Percentiles rank a stretch among this genome's conserved stretches.
phyloP scores from a whole-genome alignment of 768 basidiomycete species.

The Tricholoma sp. region DNA sequence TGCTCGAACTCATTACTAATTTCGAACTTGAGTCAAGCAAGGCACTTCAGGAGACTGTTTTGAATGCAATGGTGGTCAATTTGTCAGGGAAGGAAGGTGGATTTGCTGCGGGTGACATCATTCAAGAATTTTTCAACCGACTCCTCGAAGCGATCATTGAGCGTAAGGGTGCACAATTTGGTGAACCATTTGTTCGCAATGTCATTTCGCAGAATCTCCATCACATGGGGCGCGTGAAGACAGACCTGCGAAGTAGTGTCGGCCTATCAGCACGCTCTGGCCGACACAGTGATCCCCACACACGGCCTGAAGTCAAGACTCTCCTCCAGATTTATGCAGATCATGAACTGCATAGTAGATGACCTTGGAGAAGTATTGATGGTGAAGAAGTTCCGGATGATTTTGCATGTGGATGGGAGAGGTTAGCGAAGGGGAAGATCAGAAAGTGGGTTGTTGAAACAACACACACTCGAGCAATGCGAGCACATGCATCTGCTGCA shows the following conservation, averaged over 20 bases:
- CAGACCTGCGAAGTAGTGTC: neutral
- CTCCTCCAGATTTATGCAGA: neutral
- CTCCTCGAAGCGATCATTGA: neutral
- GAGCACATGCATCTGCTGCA: neutral
- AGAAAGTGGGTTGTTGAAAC: constrained; percentile 6
- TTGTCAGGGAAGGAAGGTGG: neutral
- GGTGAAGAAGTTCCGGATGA: constrained; percentile 14
- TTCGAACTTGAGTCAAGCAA: neutral
- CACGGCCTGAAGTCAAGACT: neutral
- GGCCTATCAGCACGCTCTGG: neutral
- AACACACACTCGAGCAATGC: neutral
- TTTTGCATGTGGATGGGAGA: constrained; percentile 12
- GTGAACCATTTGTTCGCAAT: neutral
- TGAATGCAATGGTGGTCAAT: neutral
- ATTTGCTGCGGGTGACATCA: neutral
- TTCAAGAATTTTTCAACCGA: neutral
- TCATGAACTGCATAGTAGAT: constrained; percentile 16
- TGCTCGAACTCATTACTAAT: neutral
- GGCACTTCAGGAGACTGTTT: neutral
- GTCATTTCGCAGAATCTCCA: neutral
- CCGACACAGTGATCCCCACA: neutral
- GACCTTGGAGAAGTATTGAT: constrained; percentile 15
- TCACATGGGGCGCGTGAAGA: neutral
- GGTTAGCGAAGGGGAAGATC: constrained; percentile 11
- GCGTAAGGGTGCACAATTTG: neutral